Evolutionary conservation across 257 asterid species (phyloP), one percentile per base, ranked within the genome.

Genomic region (Solanum dulcamara): DNA sequence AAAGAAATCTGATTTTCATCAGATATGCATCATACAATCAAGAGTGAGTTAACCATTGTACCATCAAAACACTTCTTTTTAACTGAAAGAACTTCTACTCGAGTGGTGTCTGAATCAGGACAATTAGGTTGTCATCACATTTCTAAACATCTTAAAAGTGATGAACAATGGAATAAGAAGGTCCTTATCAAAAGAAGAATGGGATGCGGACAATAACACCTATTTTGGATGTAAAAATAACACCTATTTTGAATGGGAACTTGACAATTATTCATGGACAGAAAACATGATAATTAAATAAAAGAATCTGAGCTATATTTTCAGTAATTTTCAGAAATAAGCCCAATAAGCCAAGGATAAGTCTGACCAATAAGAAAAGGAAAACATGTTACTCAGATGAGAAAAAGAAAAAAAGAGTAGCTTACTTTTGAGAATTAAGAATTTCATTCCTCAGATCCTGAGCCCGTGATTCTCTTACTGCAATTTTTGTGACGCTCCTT

Each of bases 381-480:
- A 42, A 51, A 22, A 30, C 10, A 17, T 80, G 50, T n/a, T 77
- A 74, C 22, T 83, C 66, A 80, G 14, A 37, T 37, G 40, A 85
- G 80, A 88, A 81, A 70, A 85, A 17, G 9, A 24, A 66, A 92
- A 57, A 75, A 10, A 48, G 42, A 44, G 83, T 26, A 46, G 83
- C 98, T 93, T 90, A 95, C 99, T 92, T 97, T 84, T 95, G 93
- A 67, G 99, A 97, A 88, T 94, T 95, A 88, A 97, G 96, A 86
- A 97, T 97, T 83, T 97, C 99, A 85, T 95, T 94, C 90, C 98
- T 90, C 46, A 97, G 94, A 91, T 95, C 99, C 86, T 91, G 94
- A 1, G 99, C 97, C 28, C 96, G 98, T 60, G 98, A 88, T 90
- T 94, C 98, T 87, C 95, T 91, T 83, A 95, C 93, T 22, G 94